A percentile compares a stretch with the other conserved stretches of the same genome.
Evolutionary conservation across 1,284 basidiomycete species (phyloP).

Genomic region (Lentinula novae-zelandiae): DNA sequence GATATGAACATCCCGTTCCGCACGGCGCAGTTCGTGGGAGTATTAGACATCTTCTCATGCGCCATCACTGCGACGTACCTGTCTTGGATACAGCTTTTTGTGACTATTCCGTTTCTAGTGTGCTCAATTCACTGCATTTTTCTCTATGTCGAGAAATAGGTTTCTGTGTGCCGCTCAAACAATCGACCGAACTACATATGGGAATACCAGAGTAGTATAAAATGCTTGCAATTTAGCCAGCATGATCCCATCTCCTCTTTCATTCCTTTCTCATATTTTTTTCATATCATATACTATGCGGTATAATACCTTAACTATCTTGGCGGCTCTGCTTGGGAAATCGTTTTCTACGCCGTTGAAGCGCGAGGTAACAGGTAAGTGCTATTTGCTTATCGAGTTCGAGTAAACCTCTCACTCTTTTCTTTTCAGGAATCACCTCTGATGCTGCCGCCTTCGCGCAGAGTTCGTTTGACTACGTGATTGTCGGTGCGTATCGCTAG

Average conservation of each 20-base stretch:
- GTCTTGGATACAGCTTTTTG: neutral
- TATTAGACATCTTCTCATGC: neutral
- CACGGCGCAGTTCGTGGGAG: too few species aligned
- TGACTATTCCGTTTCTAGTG: neutral
- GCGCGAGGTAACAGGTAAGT: neutral
- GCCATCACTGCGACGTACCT: neutral
- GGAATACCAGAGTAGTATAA: neutral
- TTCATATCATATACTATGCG: neutral
- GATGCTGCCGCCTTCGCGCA: slow-evolving; percentile 1
- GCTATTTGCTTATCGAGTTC: neutral
- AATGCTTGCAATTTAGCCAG: neutral
- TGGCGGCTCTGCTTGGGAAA: neutral
- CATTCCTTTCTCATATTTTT: neutral
- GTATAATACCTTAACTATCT: neutral
- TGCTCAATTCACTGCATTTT: neutral
- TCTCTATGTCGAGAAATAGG: neutral
- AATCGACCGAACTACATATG: neutral
- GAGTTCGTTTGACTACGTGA: slow-evolving; percentile 3
- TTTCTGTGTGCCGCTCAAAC: neutral
- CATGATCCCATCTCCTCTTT: neutral
- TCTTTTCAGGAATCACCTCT: neutral
- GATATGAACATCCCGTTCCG: too few species aligned
- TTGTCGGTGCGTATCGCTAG: neutral
- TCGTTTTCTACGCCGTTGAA: neutral
- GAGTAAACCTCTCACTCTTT: neutral